These are phyloP conservation scores for Aspergillus thermomutatus DNA, from an alignment of 2,329 filamentous ascomycete species.

Conservation along the genomic window DNA sequence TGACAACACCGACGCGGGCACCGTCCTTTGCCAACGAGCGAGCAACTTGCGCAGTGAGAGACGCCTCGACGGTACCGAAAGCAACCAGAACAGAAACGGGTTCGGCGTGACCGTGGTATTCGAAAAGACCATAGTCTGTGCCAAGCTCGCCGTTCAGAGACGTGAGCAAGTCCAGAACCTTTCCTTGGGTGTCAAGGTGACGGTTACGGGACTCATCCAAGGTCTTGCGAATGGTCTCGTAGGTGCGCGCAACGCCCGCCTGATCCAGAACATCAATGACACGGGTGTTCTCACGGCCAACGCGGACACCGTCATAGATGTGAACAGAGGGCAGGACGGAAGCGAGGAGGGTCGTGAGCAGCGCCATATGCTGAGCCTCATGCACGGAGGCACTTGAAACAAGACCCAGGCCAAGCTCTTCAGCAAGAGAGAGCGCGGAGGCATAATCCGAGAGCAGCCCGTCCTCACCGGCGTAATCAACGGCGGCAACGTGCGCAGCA, in stretches of 20 bases:
- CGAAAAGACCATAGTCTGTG: constrained; percentile 88
- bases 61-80: constrained; percentile 88
- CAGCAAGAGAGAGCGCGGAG: constrained; percentile 72
- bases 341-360: constrained; percentile 80
- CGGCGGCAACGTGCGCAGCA: constrained; percentile 85
- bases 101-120: constrained; percentile 81
- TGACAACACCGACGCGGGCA: constrained; percentile 79
- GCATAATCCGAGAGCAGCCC: constrained; percentile 86
- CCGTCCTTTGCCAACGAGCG: constrained; percentile 68
- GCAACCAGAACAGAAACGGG: constrained; percentile 83
- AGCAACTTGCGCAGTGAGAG: constrained; percentile 78
- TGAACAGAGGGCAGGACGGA: constrained; percentile 78
- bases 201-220: constrained; percentile 64
- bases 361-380: constrained; percentile 90
- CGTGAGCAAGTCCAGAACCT: constrained; percentile 66
- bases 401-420: constrained; percentile 85
- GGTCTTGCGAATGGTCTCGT: constrained; percentile 63
- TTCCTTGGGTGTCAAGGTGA: constrained; percentile 67
- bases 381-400: constrained; percentile 82
- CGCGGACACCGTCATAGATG: constrained; percentile 80
- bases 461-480: constrained; percentile 70
- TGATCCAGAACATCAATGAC: constrained; percentile 79
- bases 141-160: constrained; percentile 87
- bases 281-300: constrained; percentile 76
- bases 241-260: constrained; percentile 64